Base-by-base conservation (phyloP, 1,139 yeast genomes). In the Kazachstania sp. region DNA sequence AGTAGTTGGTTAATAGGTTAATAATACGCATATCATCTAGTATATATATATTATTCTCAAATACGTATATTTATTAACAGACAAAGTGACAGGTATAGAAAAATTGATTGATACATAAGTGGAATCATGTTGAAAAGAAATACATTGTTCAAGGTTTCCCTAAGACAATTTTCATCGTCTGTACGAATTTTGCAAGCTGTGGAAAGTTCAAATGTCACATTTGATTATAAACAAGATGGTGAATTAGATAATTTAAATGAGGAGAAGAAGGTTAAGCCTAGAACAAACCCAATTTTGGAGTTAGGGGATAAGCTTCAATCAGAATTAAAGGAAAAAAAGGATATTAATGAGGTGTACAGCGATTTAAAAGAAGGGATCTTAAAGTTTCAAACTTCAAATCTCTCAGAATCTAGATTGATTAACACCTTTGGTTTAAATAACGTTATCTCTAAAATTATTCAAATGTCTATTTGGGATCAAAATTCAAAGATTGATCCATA, bases 401-500 rank as follows among this genome's bases (percentile, higher is more conserved):
- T 20, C n/a, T 37, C 37, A 8, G 44, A 45, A 19, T 42, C 32
- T 12, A 42, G 23, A 32, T 19, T 41, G 12, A 34, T 38, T 18
- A 45, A 28, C 15, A 42, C 48, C 3, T 45, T 18, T 23, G 42
- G 54, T 31, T 52, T 59, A 39, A 58, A 51, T 39, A 44, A 48
- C 7, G 57, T 57, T 2, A 48, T 59, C 35, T 39, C 49, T 1
- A 50, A 39, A 20, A 44, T 61, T 31, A 43, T 61, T 36, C 50
- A 50, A 15, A 47, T 52, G 36, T 51, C 64, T 13, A 45, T 54
- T 8, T 52, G 48, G 2, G 31, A 41, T 5, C 30, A 47, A 9
- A 43, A 49, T 9, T 38, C 55, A 3, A 47, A 49, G n/a, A 39
- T 54, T 13, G 57, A 55, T 28, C 64, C 65, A 4, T 60, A 51